Conservation (phyloP, 2,329 filamentous ascomycete genomes). For the Dothistroma septosporum region DNA sequence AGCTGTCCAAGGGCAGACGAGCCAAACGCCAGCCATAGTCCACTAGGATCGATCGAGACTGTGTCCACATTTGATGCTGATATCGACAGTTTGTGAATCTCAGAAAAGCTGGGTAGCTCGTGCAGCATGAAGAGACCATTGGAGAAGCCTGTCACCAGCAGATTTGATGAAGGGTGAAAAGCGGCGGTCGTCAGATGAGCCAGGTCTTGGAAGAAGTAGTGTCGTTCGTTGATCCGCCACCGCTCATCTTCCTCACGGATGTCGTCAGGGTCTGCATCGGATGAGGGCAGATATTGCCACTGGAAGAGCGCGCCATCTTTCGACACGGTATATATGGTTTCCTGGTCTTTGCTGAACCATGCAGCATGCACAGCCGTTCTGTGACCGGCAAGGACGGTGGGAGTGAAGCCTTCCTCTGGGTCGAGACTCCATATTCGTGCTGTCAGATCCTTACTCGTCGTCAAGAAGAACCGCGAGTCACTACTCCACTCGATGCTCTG, state of each 20-base stretch:
- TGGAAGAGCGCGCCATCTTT: slow-evolving; percentile 95
- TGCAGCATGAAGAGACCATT: slow-evolving; percentile 92
- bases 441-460: slow-evolving; percentile 85
- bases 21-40: slow-evolving; percentile 96
- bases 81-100: slow-evolving; percentile 89
- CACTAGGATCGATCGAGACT: slow-evolving; percentile 87
- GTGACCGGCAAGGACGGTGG: slow-evolving; percentile 86
- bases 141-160: slow-evolving; percentile 96
- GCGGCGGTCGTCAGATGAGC: slow-evolving; percentile 84
- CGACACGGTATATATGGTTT: slow-evolving; percentile 92
- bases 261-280: slow-evolving; percentile 49
- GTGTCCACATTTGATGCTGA: slow-evolving; percentile 96
- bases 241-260: slow-evolving; percentile 62
- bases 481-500: slow-evolving; percentile 89
- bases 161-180: slow-evolving; percentile 78
- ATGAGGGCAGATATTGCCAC: slow-evolving; percentile 73
- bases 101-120: slow-evolving; percentile 92
- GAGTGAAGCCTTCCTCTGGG: slow-evolving; percentile 78
- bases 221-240: slow-evolving; percentile 86
- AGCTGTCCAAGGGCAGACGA: slow-evolving; percentile 92
- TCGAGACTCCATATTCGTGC: slow-evolving; percentile 92
- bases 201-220: slow-evolving; percentile 91
- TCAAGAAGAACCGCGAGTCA: slow-evolving; percentile 93
- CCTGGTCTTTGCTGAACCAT: slow-evolving; percentile 95
- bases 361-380: slow-evolving; percentile 85